Evolutionary conservation across 2,329 filamentous ascomycete species (phyloP), one percentile per base, ranked within the genome.

Genomic region (Phialophora tarda): DNA sequence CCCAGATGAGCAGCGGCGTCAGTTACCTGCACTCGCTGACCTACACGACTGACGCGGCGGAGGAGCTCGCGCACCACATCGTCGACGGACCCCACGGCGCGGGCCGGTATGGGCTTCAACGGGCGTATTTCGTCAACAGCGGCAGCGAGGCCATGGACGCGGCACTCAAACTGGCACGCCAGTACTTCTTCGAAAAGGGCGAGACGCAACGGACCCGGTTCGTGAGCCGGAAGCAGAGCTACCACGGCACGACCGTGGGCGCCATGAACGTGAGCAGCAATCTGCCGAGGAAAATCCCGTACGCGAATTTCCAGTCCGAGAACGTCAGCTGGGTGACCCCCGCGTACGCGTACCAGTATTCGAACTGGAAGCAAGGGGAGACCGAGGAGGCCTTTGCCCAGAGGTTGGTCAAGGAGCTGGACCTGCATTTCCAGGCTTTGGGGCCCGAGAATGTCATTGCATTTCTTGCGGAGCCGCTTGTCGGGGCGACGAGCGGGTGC

Each of bases 1-100:
- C 81, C 12, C 89, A 92, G 71, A 78, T 89, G 0, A 79, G 82
- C 0, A 61, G 59, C 6, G 66, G 66, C 17, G 63, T 68, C 14
- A 68, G 66, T 41, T 91, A 90, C 59, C 84, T 85, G 32, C 82
- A 86, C 53, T 84, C 86, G 0, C 77, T 84, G 3, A 86, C 86
- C 73, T 91, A 88, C 72, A 82, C 81, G 0, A 86, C 83, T 0
- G 74, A 80, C 2, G 78, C 82, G 0, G 81, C 83, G 1, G 85
- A 88, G 67, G 81, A 85, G 3, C 77, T 88, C 14, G 84, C 83
- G 6, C 74, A 74, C 0, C 75, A 82, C 4, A 73, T 88, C n/a
- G 75, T 84, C 53, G 78, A 81, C 8, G 83, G 82, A 2, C 76
- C 78, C 4, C 82, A 82, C 5, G 81, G 82, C 64, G 66, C 34